These are phyloP conservation scores for Ogataea paradorogensis DNA, from an alignment of 805 yeast species.

Conservation along the genomic window DNA sequence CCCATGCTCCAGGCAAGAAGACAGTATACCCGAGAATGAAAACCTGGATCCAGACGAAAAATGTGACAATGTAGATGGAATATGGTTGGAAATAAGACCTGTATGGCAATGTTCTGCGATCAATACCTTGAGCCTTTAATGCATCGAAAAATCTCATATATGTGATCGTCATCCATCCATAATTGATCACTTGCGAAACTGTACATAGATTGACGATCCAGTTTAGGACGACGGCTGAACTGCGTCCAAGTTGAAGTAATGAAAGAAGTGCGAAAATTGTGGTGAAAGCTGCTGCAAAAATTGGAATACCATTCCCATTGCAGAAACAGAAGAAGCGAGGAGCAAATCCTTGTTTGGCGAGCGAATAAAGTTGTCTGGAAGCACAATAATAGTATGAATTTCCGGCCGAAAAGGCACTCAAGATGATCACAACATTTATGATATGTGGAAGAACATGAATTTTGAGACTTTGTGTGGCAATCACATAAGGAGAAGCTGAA, in stretches of 20 bases:
- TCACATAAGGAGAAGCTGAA: slow-evolving; percentile 73
- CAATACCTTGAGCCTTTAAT: slow-evolving; percentile 38
- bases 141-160: slow-evolving; percentile 44
- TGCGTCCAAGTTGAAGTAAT: slow-evolving; percentile 50
- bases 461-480: slow-evolving; percentile 65
- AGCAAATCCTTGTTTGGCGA: slow-evolving; percentile 68
- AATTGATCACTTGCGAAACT: slow-evolving; percentile 45
- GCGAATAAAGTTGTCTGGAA: slow-evolving; percentile 57
- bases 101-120: slow-evolving; percentile 39
- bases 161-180: slow-evolving; percentile 42
- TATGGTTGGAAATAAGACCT: slow-evolving; percentile 42
- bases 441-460: slow-evolving; percentile 67
- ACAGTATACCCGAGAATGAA: slow-evolving; percentile 38
- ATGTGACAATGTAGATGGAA: slow-evolving; percentile 32
- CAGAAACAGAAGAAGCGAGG: slow-evolving; percentile 63
- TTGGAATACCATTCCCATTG: slow-evolving; percentile 66
- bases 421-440: slow-evolving; percentile 69
- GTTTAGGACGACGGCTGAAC: slow-evolving; percentile 35
- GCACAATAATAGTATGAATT: slow-evolving; percentile 74
- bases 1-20: slow-evolving; percentile 40
- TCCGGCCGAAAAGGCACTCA: slow-evolving; percentile 78
- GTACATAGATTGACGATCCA: slow-evolving; percentile 48
- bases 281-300: slow-evolving; percentile 50
- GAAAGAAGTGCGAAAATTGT: slow-evolving; percentile 62
- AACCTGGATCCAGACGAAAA: slow-evolving; percentile 31